Evolutionary conservation across 192 early-diverging fungal species (phyloP).

Genomic region (Mortierella claussenii): DNA sequence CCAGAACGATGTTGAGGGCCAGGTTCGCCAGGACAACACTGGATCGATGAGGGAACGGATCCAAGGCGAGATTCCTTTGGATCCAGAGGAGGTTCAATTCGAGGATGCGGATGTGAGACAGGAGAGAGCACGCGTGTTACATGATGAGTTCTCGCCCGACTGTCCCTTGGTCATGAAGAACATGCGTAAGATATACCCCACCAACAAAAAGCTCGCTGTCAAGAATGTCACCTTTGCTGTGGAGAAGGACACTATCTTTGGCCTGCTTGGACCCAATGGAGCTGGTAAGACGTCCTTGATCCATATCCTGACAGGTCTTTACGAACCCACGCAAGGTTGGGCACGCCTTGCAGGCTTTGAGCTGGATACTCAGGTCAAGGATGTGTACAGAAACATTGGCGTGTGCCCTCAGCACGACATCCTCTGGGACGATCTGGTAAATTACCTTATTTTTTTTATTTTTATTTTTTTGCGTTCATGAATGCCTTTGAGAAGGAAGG

Average conservation of each 20-base stretch:
- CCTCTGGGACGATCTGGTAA: conserved; percentile 74
- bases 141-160: conserved; percentile 39
- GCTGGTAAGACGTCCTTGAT: conserved; percentile 82
- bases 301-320: conserved; percentile 76
- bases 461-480: too few species aligned
- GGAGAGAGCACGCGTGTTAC: conserved; percentile 65
- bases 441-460: conserved; percentile 3
- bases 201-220: conserved; percentile 70
- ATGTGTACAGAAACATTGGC: conserved; percentile 72
- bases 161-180: conserved; percentile 67
- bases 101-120: conserved; percentile 75
- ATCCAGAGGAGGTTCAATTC: conserved; percentile 56
- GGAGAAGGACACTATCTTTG: conserved; percentile 70
- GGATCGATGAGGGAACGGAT: conserved; percentile 23
- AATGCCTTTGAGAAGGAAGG: too few species aligned
- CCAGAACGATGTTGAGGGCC: conserved; percentile 25
- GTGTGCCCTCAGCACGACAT: conserved; percentile 81
- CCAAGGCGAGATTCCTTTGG: conserved; percentile 47
- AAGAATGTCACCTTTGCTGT: conserved; percentile 73
- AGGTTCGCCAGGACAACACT: conserved; percentile 20
- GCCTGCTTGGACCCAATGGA: conserved; percentile 75
- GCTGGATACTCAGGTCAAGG: conserved; percentile 59
- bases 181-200: conserved; percentile 66
- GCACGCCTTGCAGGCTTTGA: conserved; percentile 69
- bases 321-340: conserved; percentile 63